A percentile compares a stretch with the other conserved stretches of the same genome.
These are phyloP conservation scores for Penicillium ochrochloron DNA, from an alignment of 495 filamentous ascomycete genomes.

Conservation along the genomic window DNA sequence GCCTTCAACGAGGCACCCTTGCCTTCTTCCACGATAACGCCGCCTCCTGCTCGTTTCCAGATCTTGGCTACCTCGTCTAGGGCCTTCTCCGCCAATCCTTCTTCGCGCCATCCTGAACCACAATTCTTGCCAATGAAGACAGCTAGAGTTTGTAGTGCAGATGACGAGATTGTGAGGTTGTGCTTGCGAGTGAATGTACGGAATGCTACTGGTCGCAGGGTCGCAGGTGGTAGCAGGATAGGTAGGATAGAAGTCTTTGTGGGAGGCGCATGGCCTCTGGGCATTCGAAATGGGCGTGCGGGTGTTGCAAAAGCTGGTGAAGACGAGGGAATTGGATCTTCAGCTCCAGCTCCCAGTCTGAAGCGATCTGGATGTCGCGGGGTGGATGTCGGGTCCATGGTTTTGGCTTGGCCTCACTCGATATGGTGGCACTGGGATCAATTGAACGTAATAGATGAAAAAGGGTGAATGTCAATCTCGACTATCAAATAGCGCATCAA, in stretches of 20 bases:
- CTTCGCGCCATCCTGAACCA: constrained; percentile 94
- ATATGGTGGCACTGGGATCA: background rate
- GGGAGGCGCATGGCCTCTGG: constrained; percentile 48
- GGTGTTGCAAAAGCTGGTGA: constrained; percentile 90
- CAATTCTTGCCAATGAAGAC: constrained; percentile 91
- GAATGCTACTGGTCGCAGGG: constrained; percentile 88
- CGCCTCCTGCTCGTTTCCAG: constrained; percentile 84
- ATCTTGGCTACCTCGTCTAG: constrained; percentile 86
- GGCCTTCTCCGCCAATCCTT: constrained; percentile 88
- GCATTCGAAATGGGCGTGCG: constrained; percentile 64
- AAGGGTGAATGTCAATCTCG: background rate
- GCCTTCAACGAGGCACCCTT: constrained; percentile 73
- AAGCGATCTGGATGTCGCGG: constrained; percentile 35
- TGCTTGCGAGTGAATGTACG: constrained; percentile 98
- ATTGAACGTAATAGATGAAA: background rate
- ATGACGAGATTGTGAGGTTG: constrained; percentile 88
- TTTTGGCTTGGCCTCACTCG: constrained; percentile 7
- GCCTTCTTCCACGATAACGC: constrained; percentile 85
- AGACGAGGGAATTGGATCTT: constrained; percentile 76
- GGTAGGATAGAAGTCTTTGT: constrained; percentile 79
- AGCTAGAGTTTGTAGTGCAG: constrained; percentile 81
- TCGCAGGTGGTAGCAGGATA: constrained; percentile 83
- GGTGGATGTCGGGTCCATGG: constrained; percentile 35
- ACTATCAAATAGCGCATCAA: background rate
- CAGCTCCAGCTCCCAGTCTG: constrained; percentile 37